Percentiles rank a stretch among this genome's conserved stretches.
Evolutionary conservation across 495 filamentous ascomycete genomes (phyloP).

Genomic region (Choiromyces venosus): DNA sequence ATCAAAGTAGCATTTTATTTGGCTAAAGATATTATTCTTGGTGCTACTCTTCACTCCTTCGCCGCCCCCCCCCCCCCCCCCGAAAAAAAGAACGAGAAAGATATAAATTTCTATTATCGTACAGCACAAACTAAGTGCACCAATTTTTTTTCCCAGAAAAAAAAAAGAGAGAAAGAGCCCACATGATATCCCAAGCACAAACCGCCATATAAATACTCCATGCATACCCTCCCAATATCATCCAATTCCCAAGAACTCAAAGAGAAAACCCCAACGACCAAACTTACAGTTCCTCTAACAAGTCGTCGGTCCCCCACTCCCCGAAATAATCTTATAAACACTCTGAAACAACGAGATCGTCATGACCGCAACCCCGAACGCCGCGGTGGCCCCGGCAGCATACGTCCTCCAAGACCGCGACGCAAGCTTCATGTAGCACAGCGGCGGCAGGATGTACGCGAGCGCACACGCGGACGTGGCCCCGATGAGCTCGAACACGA

Average conservation of each 20-base stretch:
- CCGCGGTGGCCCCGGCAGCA: slow-evolving; percentile 61
- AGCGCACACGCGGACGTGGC: slow-evolving; percentile 89
- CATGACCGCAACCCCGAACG: slow-evolving; percentile 80
- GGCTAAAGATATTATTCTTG: background rate
- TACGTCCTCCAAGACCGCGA: slow-evolving; percentile 70
- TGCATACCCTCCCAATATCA: background rate
- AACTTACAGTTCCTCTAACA: slow-evolving; percentile 15
- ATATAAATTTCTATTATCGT: slow-evolving; percentile 1
- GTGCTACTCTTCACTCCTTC: background rate
- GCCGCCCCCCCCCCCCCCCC: background rate
- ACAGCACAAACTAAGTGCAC: background rate
- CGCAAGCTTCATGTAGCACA: slow-evolving; percentile 91
- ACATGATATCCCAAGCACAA: background rate
- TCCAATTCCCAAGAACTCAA: slow-evolving; percentile 6
- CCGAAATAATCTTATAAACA: slow-evolving; percentile 57
- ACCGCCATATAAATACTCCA: background rate
- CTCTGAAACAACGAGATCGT: slow-evolving; percentile 72
- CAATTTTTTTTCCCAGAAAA: background rate
- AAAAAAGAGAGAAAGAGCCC: background rate
- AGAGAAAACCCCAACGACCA: background rate
- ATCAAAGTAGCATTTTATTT: background rate
- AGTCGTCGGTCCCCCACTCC: slow-evolving; percentile 41
- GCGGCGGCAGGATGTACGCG: slow-evolving; percentile 88
- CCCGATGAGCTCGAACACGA: slow-evolving; percentile 91
- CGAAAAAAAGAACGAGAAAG: background rate